Evolutionary conservation across 495 filamentous ascomycete species (phyloP).

Genomic region (Pseudevernia furfuracea): DNA sequence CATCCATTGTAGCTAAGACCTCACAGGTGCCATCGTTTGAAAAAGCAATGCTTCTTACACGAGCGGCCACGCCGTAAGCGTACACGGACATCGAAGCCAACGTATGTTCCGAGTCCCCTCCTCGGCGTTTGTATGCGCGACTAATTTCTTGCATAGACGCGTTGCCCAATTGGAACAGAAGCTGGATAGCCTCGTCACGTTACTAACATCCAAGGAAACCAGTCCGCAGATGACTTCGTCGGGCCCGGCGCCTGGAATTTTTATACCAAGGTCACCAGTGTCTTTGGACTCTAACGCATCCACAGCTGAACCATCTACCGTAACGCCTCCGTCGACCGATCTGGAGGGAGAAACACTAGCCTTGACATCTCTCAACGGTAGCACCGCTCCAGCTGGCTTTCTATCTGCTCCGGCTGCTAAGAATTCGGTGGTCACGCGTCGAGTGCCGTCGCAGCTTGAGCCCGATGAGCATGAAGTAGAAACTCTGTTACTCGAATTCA

Average conservation of each 20-base stretch:
- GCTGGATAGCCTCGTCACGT: neutral
- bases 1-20: neutral
- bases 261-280: neutral
- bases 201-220: neutral
- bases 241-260: neutral
- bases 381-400: neutral
- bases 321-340: neutral
- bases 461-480: neutral
- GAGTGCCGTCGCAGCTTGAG: neutral
- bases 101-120: neutral
- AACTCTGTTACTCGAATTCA: neutral
- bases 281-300: neutral
- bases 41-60: constrained; percentile 1
- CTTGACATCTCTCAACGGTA: neutral
- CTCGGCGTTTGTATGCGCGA: neutral
- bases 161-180: constrained; percentile 5
- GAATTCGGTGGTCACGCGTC: neutral
- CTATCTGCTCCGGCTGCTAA: neutral
- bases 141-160: neutral
- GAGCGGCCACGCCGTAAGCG: neutral
- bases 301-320: neutral
- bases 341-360: neutral
- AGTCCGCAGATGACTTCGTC: neutral
- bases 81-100: neutral
- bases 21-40: neutral